phyloP scores from a whole-genome alignment of 2,329 filamentous ascomycete genomes.

The Neurospora crassa region DNA sequence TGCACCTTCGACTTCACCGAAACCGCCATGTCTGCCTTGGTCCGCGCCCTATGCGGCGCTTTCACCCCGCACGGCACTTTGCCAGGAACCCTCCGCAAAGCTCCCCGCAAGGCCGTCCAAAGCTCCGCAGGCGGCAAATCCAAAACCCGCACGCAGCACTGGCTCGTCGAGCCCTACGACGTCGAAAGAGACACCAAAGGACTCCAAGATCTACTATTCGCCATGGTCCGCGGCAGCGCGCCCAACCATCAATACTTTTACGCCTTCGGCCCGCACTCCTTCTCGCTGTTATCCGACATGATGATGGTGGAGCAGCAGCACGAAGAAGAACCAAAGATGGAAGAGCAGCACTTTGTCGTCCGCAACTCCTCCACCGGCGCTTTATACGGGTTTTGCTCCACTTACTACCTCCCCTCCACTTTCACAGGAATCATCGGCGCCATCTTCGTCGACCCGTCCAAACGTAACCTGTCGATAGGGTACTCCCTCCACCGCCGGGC shows the following conservation, averaged over 20 bases:
- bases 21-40: slow-evolving; percentile 74
- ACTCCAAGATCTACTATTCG: slow-evolving; percentile 64
- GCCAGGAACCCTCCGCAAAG: slow-evolving; percentile 67
- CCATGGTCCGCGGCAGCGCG: slow-evolving; percentile 56
- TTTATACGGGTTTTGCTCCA: slow-evolving; percentile 85
- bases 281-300: slow-evolving; percentile 44
- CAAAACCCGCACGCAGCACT: slow-evolving; percentile 56
- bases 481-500: slow-evolving; percentile 82
- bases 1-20: slow-evolving; percentile 97
- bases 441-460: slow-evolving; percentile 79
- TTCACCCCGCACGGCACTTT: slow-evolving; percentile 48
- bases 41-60: slow-evolving; percentile 76
- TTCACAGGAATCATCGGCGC: slow-evolving; percentile 68
- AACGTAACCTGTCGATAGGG: slow-evolving; percentile 83
- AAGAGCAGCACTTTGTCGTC: slow-evolving; percentile 84
- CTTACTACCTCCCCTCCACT: slow-evolving; percentile 58
- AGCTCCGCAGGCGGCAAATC: not conserved
- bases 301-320: slow-evolving; percentile 19
- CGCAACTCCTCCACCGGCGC: slow-evolving; percentile 87
- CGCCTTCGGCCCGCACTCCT: slow-evolving; percentile 61
- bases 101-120: not conserved
- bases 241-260: slow-evolving; percentile 61
- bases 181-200: slow-evolving; percentile 65
- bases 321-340: slow-evolving; percentile 31
- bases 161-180: slow-evolving; percentile 87